These are phyloP conservation scores for Suillus fuscotomentosus DNA, from an alignment of 768 basidiomycete species.

Conservation along the genomic window DNA sequence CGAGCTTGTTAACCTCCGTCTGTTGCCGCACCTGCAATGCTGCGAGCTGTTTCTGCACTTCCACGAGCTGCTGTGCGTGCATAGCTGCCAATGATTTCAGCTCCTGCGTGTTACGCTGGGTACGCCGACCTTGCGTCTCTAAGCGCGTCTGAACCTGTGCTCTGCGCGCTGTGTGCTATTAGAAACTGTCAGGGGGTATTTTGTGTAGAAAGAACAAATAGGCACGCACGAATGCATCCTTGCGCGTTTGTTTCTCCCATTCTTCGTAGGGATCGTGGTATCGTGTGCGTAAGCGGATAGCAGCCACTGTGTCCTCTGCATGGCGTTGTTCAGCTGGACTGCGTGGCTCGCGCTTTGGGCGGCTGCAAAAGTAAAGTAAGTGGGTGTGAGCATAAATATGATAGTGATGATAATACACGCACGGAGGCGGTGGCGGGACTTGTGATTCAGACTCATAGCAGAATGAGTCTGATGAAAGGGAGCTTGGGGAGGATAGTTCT, in stretches of 20 bases:
- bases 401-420: conserved; percentile 17
- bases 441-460: conserved; percentile 45
- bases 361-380: conserved; percentile 9
- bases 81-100: conserved; percentile 34
- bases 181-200: neutral
- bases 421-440: conserved; percentile 35
- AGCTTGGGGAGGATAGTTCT: conserved; percentile 17
- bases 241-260: conserved; percentile 46
- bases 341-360: conserved; percentile 19
- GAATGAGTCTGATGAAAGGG: conserved; percentile 38
- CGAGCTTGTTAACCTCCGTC: conserved; percentile 43
- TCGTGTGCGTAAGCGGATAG: conserved; percentile 42
- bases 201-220: neutral
- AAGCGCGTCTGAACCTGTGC: conserved; percentile 21
- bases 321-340: conserved; percentile 33
- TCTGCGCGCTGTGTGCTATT: conserved; percentile 39
- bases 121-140: conserved; percentile 17
- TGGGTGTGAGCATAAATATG: neutral
- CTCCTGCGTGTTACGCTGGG: conserved; percentile 11
- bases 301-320: conserved; percentile 45
- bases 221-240: conserved; percentile 44
- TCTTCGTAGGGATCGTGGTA: conserved; percentile 50
- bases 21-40: conserved; percentile 43
- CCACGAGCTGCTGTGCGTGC: conserved; percentile 50
- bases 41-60: conserved; percentile 48